Evolutionary conservation across 768 basidiomycete species (phyloP).

Genomic region (Calocera cornea): DNA sequence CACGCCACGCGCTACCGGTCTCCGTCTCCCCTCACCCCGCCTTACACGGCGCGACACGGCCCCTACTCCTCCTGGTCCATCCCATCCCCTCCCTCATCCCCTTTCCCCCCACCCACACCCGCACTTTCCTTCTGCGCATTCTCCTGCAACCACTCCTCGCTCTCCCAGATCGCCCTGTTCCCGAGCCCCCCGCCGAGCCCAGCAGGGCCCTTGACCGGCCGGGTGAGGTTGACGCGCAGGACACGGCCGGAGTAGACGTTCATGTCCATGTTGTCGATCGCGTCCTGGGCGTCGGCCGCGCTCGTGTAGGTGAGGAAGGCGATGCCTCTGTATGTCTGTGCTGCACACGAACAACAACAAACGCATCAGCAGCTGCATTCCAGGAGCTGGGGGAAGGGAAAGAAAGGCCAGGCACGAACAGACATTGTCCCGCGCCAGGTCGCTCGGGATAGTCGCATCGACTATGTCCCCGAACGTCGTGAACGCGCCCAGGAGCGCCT

Average conservation of each 20-base stretch:
- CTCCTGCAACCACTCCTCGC: slow-evolving; percentile 81
- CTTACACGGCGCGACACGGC: not conserved
- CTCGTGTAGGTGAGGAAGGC: slow-evolving; percentile 81
- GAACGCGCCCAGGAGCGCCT: slow-evolving; percentile 61
- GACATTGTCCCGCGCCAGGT: slow-evolving; percentile 6
- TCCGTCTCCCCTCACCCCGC: not conserved
- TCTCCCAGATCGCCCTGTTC: slow-evolving; percentile 84
- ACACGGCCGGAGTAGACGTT: slow-evolving; percentile 72
- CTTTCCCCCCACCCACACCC: not conserved
- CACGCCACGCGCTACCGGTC: not conserved
- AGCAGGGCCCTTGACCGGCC: slow-evolving; percentile 59
- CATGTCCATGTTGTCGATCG: slow-evolving; percentile 97
- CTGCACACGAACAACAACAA: slow-evolving; percentile 7
- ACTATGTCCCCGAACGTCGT: slow-evolving; percentile 59
- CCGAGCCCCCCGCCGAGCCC: slow-evolving; percentile 58
- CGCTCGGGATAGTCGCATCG: not conserved
- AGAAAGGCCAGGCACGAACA: not conserved
- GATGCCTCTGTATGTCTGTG: slow-evolving; percentile 52
- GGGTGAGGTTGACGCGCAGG: slow-evolving; percentile 71
- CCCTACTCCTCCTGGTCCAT: not conserved
- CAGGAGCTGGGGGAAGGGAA: not conserved
- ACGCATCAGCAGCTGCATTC: not conserved
- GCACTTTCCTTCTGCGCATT: slow-evolving; percentile 31
- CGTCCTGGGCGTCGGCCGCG: slow-evolving; percentile 77
- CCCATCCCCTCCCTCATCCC: not conserved